Base-by-base conservation (phyloP, 352 stramenopile genomes). In the Pilasporangium apinafurcum region DNA sequence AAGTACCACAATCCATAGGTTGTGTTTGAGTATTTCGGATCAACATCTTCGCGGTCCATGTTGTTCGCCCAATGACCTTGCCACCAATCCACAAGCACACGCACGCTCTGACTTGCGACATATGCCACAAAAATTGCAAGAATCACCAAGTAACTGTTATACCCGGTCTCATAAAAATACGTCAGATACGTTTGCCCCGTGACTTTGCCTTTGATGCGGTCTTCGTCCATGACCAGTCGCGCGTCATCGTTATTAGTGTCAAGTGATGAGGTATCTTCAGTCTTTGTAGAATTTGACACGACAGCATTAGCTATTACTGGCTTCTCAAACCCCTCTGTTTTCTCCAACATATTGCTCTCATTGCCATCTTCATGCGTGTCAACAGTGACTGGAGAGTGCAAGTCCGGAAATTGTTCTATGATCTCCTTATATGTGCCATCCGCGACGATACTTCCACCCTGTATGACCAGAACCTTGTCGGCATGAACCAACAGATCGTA, bases 391-490 rank as follows among this genome's bases (percentile, higher is more conserved):
- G n/a, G n/a, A 89, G 27, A 97, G 56, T 26, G 79, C 29, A 64
- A 35, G 37, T 57, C 12, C 10, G 41, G 17, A n/a, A 61, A 53
- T 12, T n/a, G 52, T 4, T 35, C 57, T 20, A 65, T 62, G 14
- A 95, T 57, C 20, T 84, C 69, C 10, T 59, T 18, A 61, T 68
- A 95, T 4, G 62, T 74, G 4, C 84, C 88, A 37, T 71, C 44
- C 48, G 92, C 83, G 10, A 62, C 63, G 17, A 96, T 65, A 12
- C 42, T 35, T 18, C 83, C 84, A 41, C 88, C 53, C 8, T 66
- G 37, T 25, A 96, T 37, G 12, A 80, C 56, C 3, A 80, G 12
- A 16, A 86, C 53, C 5, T 34, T 17, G 38, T 72, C 57, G 17
- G 53, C 51, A 17, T 55, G 79, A 34, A 70, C 43, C 33, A 67